Percentiles rank a stretch among this genome's conserved stretches.
Conservation (phyloP, 2,329 filamentous ascomycete species). For the Talaromyces albobiverticillius region DNA sequence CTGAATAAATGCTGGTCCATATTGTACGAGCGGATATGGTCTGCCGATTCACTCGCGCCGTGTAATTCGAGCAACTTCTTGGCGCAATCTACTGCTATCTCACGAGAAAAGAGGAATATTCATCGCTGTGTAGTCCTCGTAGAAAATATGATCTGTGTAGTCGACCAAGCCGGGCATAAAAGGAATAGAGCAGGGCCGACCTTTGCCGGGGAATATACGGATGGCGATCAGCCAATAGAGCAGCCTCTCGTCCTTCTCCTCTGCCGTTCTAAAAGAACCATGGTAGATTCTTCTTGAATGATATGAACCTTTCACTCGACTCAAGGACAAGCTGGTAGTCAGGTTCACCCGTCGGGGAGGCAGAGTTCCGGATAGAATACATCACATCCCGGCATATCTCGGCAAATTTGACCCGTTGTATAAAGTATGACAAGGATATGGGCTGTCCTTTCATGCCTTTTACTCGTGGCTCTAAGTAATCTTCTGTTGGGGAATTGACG, state of each 20-base stretch:
- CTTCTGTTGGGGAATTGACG: neutral
- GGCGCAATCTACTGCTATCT: neutral
- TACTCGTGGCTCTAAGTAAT: neutral
- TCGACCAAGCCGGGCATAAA: neutral
- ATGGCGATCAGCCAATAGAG: neutral
- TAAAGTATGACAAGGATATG: neutral
- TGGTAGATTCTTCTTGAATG: neutral
- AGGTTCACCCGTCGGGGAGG: too few relatives aligned
- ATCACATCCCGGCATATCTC: neutral
- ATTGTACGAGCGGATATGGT: neutral
- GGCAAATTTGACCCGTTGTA: neutral
- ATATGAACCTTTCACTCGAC: neutral
- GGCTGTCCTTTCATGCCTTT: neutral
- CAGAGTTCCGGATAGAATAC: neutral
- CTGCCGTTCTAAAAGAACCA: neutral
- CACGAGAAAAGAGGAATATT: neutral
- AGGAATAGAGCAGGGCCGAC: neutral
- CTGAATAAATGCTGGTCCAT: conserved; percentile 3
- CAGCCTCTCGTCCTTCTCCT: neutral
- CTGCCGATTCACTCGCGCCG: neutral
- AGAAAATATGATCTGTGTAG: neutral
- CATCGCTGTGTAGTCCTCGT: too few relatives aligned
- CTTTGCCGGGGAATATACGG: neutral
- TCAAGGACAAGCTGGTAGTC: neutral
- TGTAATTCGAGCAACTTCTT: neutral